These are phyloP conservation scores for Dichotomocladium elegans DNA, from an alignment of 371 early-diverging fungal genomes.

Conservation along the genomic window DNA sequence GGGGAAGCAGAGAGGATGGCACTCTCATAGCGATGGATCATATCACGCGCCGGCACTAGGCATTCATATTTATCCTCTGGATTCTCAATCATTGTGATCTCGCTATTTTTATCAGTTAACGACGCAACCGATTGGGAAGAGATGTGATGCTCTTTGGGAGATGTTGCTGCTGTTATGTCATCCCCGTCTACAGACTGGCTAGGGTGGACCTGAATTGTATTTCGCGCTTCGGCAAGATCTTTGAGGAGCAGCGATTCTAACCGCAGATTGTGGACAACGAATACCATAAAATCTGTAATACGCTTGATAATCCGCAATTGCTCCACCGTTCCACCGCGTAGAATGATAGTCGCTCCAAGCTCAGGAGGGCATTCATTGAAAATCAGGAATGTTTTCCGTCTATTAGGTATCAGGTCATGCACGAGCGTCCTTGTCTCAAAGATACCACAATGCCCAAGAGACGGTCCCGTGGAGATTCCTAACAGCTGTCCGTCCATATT, in stretches of 20 bases:
- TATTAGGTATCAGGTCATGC: conserved; percentile 73
- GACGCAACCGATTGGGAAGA: conserved; percentile 5
- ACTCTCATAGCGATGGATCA: conserved; percentile 51
- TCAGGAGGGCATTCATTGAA: conserved; percentile 84
- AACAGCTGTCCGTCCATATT: conserved; percentile 61
- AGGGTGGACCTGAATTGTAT: neutral
- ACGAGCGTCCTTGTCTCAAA: conserved; percentile 80
- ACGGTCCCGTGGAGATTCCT: too few species aligned
- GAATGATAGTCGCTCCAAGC: conserved; percentile 82
- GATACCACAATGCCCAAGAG: conserved; percentile 65
- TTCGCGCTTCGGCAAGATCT: conserved; percentile 11
- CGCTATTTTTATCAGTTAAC: conserved; percentile 2
- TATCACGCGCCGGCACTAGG: conserved; percentile 27
- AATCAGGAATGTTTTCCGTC: conserved; percentile 80
- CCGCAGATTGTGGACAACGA: conserved; percentile 79
- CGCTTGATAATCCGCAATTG: conserved; percentile 70
- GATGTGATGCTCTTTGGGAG: conserved; percentile 1
- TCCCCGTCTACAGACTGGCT: neutral
- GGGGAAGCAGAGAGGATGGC: conserved; percentile 87
- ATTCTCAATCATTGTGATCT: neutral
- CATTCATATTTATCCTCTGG: conserved; percentile 1
- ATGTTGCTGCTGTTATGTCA: neutral
- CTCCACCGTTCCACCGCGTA: conserved; percentile 73
- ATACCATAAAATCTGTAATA: conserved; percentile 77
- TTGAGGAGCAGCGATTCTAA: conserved; percentile 79